These are phyloP conservation scores for Boletus edulis DNA, from an alignment of 768 basidiomycete genomes.

Conservation along the genomic window DNA sequence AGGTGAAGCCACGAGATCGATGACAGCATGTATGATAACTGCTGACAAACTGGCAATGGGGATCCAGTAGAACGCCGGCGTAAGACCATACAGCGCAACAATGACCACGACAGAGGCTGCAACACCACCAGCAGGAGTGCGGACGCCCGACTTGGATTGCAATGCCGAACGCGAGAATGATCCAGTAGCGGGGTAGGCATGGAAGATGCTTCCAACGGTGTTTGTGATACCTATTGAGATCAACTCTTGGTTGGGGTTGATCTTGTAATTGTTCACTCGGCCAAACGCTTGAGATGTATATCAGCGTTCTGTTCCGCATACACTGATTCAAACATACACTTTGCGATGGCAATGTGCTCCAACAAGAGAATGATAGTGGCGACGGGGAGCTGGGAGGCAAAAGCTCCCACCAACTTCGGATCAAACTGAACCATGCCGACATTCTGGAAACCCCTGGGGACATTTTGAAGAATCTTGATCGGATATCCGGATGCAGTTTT, in stretches of 20 bases:
- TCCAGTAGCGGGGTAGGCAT: slow-evolving; percentile 94
- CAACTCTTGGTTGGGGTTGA: slow-evolving; percentile 90
- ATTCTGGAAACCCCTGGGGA: slow-evolving; percentile 81
- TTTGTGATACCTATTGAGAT: slow-evolving; percentile 98
- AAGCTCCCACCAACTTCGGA: slow-evolving; percentile 53
- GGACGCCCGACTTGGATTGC: slow-evolving; percentile 95
- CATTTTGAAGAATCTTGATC: slow-evolving; percentile 78
- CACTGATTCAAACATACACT: slow-evolving; percentile 52
- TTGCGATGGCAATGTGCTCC: slow-evolving; percentile 97
- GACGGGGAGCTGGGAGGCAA: slow-evolving; percentile 75
- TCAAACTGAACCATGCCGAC: slow-evolving; percentile 48
- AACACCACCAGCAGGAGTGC: slow-evolving; percentile 89
- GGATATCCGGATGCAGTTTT: slow-evolving; percentile 63
- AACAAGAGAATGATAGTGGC: slow-evolving; percentile 87
- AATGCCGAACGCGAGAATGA: slow-evolving; percentile 98
- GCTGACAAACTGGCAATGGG: slow-evolving; percentile 82
- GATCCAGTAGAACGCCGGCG: slow-evolving; percentile 90
- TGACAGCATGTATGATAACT: slow-evolving; percentile 92
- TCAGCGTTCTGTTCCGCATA: slow-evolving; percentile 8
- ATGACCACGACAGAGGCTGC: slow-evolving; percentile 85
- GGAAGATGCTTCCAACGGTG: slow-evolving; percentile 85
- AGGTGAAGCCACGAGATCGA: slow-evolving; percentile 84
- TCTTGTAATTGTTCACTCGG: slow-evolving; percentile 92
- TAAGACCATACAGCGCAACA: slow-evolving; percentile 92
- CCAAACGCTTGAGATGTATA: slow-evolving; percentile 71